Evolutionary conservation across 164 flowering plant species (phyloP), one percentile per base, ranked within the genome.

Genomic region (Liriodendron chinense): DNA sequence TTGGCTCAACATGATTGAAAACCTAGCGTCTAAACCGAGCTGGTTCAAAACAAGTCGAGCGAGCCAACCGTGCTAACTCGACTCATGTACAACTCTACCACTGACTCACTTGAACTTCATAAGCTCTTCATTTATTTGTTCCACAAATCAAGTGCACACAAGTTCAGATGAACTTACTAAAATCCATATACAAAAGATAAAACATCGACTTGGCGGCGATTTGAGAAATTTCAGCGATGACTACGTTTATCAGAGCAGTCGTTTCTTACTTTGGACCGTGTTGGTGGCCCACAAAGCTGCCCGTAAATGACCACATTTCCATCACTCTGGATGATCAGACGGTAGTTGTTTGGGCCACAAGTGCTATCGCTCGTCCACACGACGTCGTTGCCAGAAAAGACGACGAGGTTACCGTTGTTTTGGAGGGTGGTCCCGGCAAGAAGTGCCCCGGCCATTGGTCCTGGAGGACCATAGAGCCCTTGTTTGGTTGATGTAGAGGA

Each of bases 271-370:
- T 47, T 77, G 80, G 7, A 80, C 82, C 2, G 83, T 78, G 49
- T 78, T 78, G 0, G 80, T 77, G 20, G 83, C 83, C 83, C 83
- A 81, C 23, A 81, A 73, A 63, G 83, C 80, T 5, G 73, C 77
- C 77, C 82, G 22, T 80, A 80, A 47, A 80, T 70, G 26, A 80
- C 82, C 16, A 81, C 83, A 57, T 81, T 81, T 4, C 83, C 83
- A 49, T 81, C 83, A 22, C 68, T 43, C 50, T 81, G 83, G 34
- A 78, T 78, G 23, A 77, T 75, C 53, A 81, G 74, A 1, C 83
- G 72, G 76, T 81, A 81, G 26, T 24, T 71, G 69, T 77, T 77
- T 26, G 76, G 70, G n/a, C n/a, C n/a, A n/a, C n/a, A n/a, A n/a
- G n/a, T n/a, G n/a, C n/a, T n/a, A n/a, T 47, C 47, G 22, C 83